Base-by-base conservation (phyloP, 2,329 filamentous ascomycete genomes). In the Colletotrichum coccodes region DNA sequence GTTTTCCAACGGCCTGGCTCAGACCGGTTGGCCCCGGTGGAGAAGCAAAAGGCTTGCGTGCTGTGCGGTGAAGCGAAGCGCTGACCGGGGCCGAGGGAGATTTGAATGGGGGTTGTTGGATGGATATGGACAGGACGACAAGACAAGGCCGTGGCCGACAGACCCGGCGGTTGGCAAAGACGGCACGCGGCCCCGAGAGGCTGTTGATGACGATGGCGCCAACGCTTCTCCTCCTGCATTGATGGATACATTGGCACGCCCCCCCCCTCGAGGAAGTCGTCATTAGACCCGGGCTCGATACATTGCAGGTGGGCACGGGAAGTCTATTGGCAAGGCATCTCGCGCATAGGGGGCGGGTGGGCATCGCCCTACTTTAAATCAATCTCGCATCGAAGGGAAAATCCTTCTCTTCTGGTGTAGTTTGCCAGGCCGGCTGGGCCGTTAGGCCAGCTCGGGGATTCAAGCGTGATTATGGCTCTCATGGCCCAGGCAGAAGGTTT, bases 1-100 rank as follows among this genome's bases (percentile, higher is more conserved):
- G 26, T 36, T n/a, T n/a, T 38, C 62, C 62, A 53, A 23, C 21
- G 56, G 46, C 54, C 36, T 23, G 62, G 62, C n/a, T 23, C 30
- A 12, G 58, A n/a, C 49, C 28, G 38, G 57, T n/a, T 30, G 47
- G 65, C 26, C 32, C 46, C 54, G 18, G 61, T 65, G 60, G 61
- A 49, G 46, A 14, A 57, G 14, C 21, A 36, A 38, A 66, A 50
- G 42, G 46, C 14, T 32, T 42, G 47, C 30, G 61, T 67, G 52
- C 63, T 67, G 64, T 67, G 42, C 64, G 62, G 61, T 65, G 65
- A 64, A 64, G 65, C 65, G 52, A 26, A 38, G 16, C 44, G n/a
- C 54, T 34, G 54, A 32, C 36, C 47, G n/a, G 46, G 60, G 53
- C 26, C 11, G 26, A 42, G 30, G 32, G 49, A 65, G 61, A 69